phyloP scores from a whole-genome alignment of 129 eudicot genomes.

The Centaurea solstitialis region DNA sequence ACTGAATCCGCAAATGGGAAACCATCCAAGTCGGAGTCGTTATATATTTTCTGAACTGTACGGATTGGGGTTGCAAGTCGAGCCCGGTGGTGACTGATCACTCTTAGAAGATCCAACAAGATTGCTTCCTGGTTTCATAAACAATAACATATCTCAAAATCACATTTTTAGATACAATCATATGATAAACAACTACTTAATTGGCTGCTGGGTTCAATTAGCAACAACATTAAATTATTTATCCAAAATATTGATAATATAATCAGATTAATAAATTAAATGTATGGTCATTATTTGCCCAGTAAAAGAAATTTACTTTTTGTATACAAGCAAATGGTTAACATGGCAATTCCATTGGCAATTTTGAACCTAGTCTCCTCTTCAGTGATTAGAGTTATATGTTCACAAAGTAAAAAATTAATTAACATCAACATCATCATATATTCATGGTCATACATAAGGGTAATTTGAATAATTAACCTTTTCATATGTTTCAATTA shows the following conservation, averaged over 20 bases:
- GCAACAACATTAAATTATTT: neutral
- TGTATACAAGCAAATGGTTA: neutral
- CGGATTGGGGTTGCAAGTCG: constrained; percentile 98
- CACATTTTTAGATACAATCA: neutral
- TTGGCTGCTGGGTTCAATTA: neutral
- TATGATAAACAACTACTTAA: neutral
- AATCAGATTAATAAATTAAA: neutral
- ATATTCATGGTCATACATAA: neutral
- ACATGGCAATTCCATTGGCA: neutral
- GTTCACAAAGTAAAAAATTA: neutral
- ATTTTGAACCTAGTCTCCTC: neutral
- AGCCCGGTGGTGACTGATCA: constrained; percentile 86
- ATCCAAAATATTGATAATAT: neutral
- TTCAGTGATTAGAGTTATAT: neutral
- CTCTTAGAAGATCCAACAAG: constrained; percentile 86
- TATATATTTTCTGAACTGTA: constrained; percentile 75
- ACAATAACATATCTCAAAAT: neutral
- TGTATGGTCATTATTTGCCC: neutral
- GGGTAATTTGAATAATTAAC: neutral
- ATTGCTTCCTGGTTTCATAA: constrained; percentile 73
- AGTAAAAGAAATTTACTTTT: neutral
- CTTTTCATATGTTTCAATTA: neutral
- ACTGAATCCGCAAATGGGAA: constrained; percentile 68
- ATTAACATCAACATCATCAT: neutral
- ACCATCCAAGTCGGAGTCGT: constrained; percentile 71